Evolutionary conservation across 306 rosid genomes (phyloP), one percentile per base, ranked within the genome.

Genomic region (Vicia faba): DNA sequence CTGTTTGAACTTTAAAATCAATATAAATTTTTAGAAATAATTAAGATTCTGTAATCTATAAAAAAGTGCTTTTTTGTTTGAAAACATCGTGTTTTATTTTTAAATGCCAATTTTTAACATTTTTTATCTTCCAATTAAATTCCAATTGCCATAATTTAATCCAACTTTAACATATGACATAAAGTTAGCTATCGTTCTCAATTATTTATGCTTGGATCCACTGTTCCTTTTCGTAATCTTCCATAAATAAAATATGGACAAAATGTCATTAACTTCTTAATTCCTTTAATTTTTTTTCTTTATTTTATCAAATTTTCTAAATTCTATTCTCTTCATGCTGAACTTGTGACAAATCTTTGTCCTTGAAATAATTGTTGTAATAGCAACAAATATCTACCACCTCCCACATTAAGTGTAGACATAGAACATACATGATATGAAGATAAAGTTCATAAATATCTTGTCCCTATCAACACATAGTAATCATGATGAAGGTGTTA

Each of bases 371-470:
- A 39, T 71, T 62, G 51, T 40, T 62, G 51, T 40, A 46, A 58
- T 4, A 72, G 38, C 72, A 72, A 35, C 19, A 62, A 13, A 13
- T 18, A 64, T 54, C 50, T 38, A 23, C 16, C 18, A 55, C 55
- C 23, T 64, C 54, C 68, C n/a, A 40, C 57, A 57, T 12, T 48
- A 44, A 64, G 36, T 31, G 72, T 50, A 69, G 81, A 64, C 79
- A 74, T 1, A 60, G 68, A 64, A 71, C 57, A 70, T 38, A 44
- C 68, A 49, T 48, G 8, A 63, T 55, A 12, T 41, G 74, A 84
- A 56, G 69, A 61, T 69, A 81, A 68, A 70, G 7, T 57, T 73
- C 46, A 85, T 53, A 16, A 61, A 63, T 71, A 19, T 18, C 74
- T 71, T 75, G 82, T 85, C 38, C 38, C 7, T n/a, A 6, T 33